Base-by-base conservation (phyloP, 139 green algal species). In the Coelastrella sp. region DNA sequence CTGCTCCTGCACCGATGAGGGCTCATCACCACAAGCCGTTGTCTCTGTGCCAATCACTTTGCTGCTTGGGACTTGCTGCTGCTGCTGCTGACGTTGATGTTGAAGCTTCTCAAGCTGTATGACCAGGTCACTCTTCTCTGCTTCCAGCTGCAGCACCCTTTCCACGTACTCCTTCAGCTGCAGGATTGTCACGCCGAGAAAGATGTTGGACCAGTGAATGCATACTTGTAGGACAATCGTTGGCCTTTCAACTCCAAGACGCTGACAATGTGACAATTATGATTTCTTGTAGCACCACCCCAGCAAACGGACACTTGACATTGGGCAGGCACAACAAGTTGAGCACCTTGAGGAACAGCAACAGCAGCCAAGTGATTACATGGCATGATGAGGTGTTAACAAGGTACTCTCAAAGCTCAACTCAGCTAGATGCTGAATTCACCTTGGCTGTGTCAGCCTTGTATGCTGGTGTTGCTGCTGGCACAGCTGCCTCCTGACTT, bases 131-230 rank as follows among this genome's bases (percentile, higher is more conserved):
- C 93, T 91, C 11, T 93, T 75, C 70, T 95, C 78, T n/a, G 91
- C 89, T 93, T 96, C 90, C 14, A 95, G 80, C 27, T 87, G 66
- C 24, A 87, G 78, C 12, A 94, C 81, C 60, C 87, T 88, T 35
- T 90, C 92, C 14, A 92, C 89, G 56, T 92, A 93, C 56, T 93
- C 84, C 57, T 92, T 87, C 15, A 95, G 84, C 84, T 91, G 90
- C 60, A 66, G 35, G 24, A 7, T 10, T 11, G 24, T 17, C 68
- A 76, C 10, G 8, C 35, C 7, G 4, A 76, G 8, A 24, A n/a
- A 7, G 9, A 4, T 19, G 14, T 1, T 24, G 8, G 68, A 27
- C 68, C 9, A 24, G 35, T 49, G 35, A 49, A 3, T 49, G 35
- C 35, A 3, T 49, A n/a, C n/a, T n/a, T n/a, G n/a, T n/a, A n/a